Base-by-base conservation (phyloP, 805 yeast genomes). In the Saccharomycopsis fibuligera region DNA sequence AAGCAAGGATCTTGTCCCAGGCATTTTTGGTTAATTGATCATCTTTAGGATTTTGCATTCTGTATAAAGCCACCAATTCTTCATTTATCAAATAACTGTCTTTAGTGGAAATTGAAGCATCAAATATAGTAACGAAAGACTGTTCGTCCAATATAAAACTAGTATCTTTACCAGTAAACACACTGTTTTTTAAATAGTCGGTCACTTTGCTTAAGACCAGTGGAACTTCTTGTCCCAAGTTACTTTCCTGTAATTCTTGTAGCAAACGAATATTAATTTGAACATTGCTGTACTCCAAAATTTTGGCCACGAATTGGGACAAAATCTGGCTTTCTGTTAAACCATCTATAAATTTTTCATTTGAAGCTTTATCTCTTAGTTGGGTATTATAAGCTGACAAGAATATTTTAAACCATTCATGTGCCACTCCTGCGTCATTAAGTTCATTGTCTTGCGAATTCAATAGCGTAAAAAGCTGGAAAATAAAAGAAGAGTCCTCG, bases 1-100 rank as follows among this genome's bases (percentile, higher is more conserved):
- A 48, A 23, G 51, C 43, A 33, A 48, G 43, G 12, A 48, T n/a
- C 41, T 22, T 23, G 44, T 48, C 48, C 48, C 45, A 48, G 17
- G 36, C n/a, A 3, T 31, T n/a, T 24, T 48, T 48, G 5, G 48
- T 27, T 22, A 37, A 44, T 23, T 43, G 27, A 8, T 40, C 24
- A n/a, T 19, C 21, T 19, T 33, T 23, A 14, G 24, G 24, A 3
- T 29, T 5, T n/a, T 31, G 30, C 9, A 16, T 14, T 29, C 21
- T 41, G n/a, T 23, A 41, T 10, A 29, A 17, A 4, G 12, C 14
- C 12, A 45, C 29, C 14, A 45, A 6, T 21, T 39, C 24, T 12
- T 45, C 44, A 29, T 31, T 45, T 1, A 45, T 14, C 33, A 45
- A 23, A 19, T 21, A 37, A 16, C 35, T 38, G 21, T 45, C 41